Base-by-base conservation (phyloP, 345 rosid genomes). In the Carallia pectinifolia region DNA sequence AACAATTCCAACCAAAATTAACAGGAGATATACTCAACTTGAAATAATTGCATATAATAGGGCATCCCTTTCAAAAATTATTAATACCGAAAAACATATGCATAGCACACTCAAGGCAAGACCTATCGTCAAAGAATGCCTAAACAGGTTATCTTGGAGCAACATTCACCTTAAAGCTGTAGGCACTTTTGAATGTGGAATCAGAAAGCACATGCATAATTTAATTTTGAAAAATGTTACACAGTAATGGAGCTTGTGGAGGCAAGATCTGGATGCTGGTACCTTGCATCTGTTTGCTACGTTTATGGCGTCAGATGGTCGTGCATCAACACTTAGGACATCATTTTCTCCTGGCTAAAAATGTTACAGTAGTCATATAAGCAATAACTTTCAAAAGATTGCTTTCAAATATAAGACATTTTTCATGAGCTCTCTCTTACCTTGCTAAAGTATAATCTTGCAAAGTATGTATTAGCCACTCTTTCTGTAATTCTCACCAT, bases 291-390 rank as follows among this genome's bases (percentile, higher is more conserved):
- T 82, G 59, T 71, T 80, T 55, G 96, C 98, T 67, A 94, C 75
- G 65, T 88, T 88, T 76, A 94, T 88, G 73, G 97, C 98, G 84
- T 91, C 97, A 30, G 97, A 94, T 34, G 98, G 93, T 62, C 89
- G 85, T n/a, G 87, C 76, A 80, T 94, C 96, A 70, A 91, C 80
- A 74, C 81, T 84, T 53, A 85, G 71, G 72, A 76, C 65, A 61
- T 85, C 88, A 73, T 39, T 72, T 68, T 85, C 84, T 67, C 89
- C 93, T 37, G 89, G 88, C 97, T 94, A 93, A 76, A 85, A 71
- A 79, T 56, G 48, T 64, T 10, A 44, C 17, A 13, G 4, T 12
- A 44, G 17, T 44, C 17, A 44, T 44, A 12, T 44, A 4, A 44
- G 12, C 12, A 44, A 44, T 44, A 12, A 44, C 48, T 15, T 44